Percentiles rank a stretch among this genome's conserved stretches.
Evolutionary conservation across 768 basidiomycete species (phyloP).

Genomic region (Trametopsis cervina): DNA sequence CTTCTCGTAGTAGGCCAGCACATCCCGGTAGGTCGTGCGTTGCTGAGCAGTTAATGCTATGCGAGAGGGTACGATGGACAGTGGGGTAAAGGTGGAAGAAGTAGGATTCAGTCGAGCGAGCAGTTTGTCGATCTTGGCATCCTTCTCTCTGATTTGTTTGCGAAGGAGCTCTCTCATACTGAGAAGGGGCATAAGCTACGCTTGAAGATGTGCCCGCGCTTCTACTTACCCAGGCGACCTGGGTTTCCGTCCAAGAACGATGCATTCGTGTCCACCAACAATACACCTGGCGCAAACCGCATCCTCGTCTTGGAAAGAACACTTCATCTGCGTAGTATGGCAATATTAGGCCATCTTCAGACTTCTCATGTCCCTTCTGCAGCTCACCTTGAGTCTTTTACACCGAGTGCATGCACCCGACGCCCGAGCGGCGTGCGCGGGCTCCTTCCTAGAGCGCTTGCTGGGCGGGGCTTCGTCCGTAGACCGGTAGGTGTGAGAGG

Average conservation of each 20-base stretch:
- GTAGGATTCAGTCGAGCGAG: slow-evolving; percentile 21
- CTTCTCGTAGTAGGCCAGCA: slow-evolving; percentile 26
- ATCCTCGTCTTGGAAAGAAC: slow-evolving; percentile 17
- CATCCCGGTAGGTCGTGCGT: slow-evolving; percentile 22
- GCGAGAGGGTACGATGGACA: slow-evolving; percentile 23
- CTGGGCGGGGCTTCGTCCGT: background rate
- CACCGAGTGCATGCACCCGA: slow-evolving; percentile 14
- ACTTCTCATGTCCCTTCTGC: no score
- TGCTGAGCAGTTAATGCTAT: slow-evolving; percentile 18
- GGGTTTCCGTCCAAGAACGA: slow-evolving; percentile 27
- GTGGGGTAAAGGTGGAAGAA: slow-evolving; percentile 21
- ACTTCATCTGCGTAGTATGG: slow-evolving; percentile 24
- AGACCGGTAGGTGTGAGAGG: no score
- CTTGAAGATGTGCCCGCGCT: no score
- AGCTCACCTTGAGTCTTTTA: slow-evolving; percentile 13
- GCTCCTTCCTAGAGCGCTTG: slow-evolving; percentile 11
- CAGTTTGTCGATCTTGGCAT: slow-evolving; percentile 22
- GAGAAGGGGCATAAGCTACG: background rate
- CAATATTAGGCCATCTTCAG: no score
- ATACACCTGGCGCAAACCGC: slow-evolving; percentile 19
- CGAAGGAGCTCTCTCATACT: slow-evolving; percentile 26
- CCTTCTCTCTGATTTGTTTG: slow-evolving; percentile 27
- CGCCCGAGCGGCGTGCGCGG: slow-evolving; percentile 1
- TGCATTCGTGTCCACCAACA: slow-evolving; percentile 23
- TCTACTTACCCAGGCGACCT: slow-evolving; percentile 28